Evolutionary conservation across 768 basidiomycete genomes (phyloP).

Genomic region (Boletus rubroflammeus): DNA sequence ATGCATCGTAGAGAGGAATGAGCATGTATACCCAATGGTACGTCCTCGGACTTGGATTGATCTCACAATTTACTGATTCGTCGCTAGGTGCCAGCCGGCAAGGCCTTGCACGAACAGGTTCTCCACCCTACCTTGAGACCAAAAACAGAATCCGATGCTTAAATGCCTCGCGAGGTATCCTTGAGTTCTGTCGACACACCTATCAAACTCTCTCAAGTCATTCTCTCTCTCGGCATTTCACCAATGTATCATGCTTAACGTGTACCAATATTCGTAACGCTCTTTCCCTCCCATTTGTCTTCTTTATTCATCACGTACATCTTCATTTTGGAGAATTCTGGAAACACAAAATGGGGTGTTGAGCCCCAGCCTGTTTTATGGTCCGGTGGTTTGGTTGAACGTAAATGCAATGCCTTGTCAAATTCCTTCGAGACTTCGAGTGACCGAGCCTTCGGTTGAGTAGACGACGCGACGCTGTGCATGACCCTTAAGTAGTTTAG

Average conservation of each 20-base stretch:
- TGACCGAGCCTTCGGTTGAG: neutral
- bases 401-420: conserved; percentile 4
- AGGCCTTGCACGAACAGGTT: conserved; percentile 89
- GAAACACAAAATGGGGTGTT: conserved; percentile 25
- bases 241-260: conserved; percentile 19
- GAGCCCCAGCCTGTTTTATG: conserved; percentile 10
- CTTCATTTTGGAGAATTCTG: conserved; percentile 1
- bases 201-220: neutral
- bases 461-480: neutral
- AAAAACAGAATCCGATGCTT: conserved; percentile 26
- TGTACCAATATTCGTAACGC: conserved; percentile 24
- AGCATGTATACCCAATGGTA: conserved; percentile 93
- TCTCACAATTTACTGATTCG: neutral
- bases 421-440: neutral
- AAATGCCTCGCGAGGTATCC: neutral
- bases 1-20: conserved; percentile 77
- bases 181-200: neutral
- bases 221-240: conserved; percentile 6
- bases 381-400: conserved; percentile 1
- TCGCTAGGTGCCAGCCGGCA: conserved; percentile 80
- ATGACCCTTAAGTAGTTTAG: neutral
- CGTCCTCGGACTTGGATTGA: conserved; percentile 12
- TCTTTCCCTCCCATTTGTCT: neutral
- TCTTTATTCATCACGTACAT: conserved; percentile 2
- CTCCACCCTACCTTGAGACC: conserved; percentile 57